A percentile compares a stretch with the other conserved stretches of the same genome.
Evolutionary conservation across 139 green algal genomes (phyloP).

Genomic region (Zygnema cylindricum): DNA sequence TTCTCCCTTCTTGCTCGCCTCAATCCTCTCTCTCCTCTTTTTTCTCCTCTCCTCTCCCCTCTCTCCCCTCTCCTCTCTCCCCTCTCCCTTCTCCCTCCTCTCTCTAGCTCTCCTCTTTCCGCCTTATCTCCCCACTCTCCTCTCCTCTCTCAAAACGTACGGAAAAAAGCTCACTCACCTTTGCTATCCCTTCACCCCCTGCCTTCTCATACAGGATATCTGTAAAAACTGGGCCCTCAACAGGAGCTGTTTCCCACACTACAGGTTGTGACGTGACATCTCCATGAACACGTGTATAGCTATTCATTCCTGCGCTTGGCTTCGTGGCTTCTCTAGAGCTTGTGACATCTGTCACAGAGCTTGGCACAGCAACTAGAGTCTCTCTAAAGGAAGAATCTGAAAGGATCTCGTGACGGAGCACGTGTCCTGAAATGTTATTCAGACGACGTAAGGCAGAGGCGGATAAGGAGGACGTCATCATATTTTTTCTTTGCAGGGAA

Average conservation of each 20-base stretch:
- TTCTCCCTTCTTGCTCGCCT: neutral
- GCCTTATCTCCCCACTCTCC: neutral
- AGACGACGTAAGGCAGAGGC: no score
- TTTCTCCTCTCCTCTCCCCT: neutral
- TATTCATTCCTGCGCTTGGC: neutral
- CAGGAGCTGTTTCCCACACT: constrained; percentile 8
- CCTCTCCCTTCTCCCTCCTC: neutral
- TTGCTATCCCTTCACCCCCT: constrained; percentile 57
- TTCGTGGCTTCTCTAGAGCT: no score
- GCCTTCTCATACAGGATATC: constrained; percentile 62
- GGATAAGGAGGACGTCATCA: no score
- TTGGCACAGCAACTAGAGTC: no score
- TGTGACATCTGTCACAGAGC: no score
- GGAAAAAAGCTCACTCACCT: constrained; percentile 47
- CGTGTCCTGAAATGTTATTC: no score
- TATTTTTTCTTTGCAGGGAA: no score
- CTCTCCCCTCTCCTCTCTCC: neutral
- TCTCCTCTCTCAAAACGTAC: neutral
- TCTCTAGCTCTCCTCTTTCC: neutral
- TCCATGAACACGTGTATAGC: constrained; percentile 53
- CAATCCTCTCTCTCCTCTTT: neutral
- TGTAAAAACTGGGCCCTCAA: constrained; percentile 28
- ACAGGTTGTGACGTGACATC: constrained; percentile 40
- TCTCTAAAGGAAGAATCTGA: no score
- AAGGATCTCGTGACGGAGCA: no score